Evolutionary conservation across 768 basidiomycete species (phyloP).

Genomic region (Podaxis rugospora): DNA sequence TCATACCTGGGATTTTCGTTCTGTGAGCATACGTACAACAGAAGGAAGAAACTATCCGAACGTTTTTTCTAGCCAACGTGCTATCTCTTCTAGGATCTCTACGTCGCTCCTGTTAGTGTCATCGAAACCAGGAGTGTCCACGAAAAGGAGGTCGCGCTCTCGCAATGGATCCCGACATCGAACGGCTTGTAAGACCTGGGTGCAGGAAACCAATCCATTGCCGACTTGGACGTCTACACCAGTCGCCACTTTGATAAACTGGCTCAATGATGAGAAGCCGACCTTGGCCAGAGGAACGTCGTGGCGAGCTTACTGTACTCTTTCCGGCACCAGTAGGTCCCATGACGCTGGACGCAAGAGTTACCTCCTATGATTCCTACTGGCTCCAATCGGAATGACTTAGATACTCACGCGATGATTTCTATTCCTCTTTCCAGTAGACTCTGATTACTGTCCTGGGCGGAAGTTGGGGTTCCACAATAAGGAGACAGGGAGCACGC

Average conservation of each 20-base stretch:
- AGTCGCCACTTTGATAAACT: slow-evolving; percentile 10
- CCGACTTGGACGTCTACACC: background rate
- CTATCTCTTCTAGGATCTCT: slow-evolving; percentile 8
- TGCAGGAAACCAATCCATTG: slow-evolving; percentile 8
- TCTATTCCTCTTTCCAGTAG: background rate
- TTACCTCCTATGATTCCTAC: background rate
- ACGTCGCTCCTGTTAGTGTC: slow-evolving; percentile 12
- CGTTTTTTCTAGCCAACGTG: slow-evolving; percentile 9
- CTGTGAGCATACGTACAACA: background rate
- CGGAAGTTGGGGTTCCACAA: background rate
- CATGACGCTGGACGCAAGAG: slow-evolving; percentile 15
- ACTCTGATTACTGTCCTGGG: background rate
- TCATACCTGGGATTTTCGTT: background rate
- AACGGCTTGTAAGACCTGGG: background rate
- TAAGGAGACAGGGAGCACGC: background rate
- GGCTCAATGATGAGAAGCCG: background rate
- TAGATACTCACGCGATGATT: slow-evolving; percentile 10
- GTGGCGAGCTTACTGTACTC: slow-evolving; percentile 12
- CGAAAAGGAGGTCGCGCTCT: background rate
- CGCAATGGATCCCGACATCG: background rate
- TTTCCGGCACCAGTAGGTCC: slow-evolving; percentile 22
- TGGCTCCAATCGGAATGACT: background rate
- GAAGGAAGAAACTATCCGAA: background rate
- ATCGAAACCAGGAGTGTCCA: slow-evolving; percentile 16
- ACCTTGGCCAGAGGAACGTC: background rate